These are phyloP conservation scores for Phytophthora cryptogea DNA, from an alignment of 352 stramenopile species.

Conservation along the genomic window DNA sequence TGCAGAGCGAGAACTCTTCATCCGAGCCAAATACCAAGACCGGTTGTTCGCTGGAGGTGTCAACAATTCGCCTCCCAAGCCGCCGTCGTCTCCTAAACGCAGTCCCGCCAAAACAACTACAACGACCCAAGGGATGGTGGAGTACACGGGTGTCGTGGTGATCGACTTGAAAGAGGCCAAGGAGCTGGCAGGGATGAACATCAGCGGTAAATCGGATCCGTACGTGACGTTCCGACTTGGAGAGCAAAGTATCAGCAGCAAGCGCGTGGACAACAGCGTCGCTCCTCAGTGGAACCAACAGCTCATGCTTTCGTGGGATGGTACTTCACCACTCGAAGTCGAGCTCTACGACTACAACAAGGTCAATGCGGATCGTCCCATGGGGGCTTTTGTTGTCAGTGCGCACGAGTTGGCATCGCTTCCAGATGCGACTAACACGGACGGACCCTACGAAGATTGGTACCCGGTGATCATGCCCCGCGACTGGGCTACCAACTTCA, in stretches of 20 bases:
- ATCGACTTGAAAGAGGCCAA: conserved; percentile 72
- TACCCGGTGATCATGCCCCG: conserved; percentile 62
- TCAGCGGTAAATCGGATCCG: conserved; percentile 79
- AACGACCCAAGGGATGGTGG: conserved; percentile 68
- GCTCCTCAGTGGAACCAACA: conserved; percentile 71
- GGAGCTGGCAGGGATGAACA: conserved; percentile 71
- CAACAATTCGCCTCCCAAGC: conserved; percentile 11
- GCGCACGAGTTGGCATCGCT: conserved; percentile 45
- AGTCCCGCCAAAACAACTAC: conserved; percentile 18
- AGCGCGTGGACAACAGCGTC: conserved; percentile 70
- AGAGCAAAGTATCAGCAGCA: conserved; percentile 73
- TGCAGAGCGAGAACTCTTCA: conserved; percentile 68
- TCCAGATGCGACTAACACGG: conserved; percentile 13
- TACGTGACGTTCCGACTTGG: conserved; percentile 80
- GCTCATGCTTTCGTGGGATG: conserved; percentile 83
- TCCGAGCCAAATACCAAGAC: conserved; percentile 76
- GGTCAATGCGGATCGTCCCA: conserved; percentile 60
- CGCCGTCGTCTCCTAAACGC: conserved; percentile 13
- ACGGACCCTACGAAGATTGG: conserved; percentile 46
- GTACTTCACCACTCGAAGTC: conserved; percentile 58
- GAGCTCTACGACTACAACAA: conserved; percentile 81
- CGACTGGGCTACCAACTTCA: conserved; percentile 79
- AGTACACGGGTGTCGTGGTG: conserved; percentile 80
- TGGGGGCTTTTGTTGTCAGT: conserved; percentile 65
- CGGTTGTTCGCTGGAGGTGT: conserved; percentile 47